Evolutionary conservation across 805 yeast genomes (phyloP).

Genomic region (Yamadazyma takamatsuzukensis): DNA sequence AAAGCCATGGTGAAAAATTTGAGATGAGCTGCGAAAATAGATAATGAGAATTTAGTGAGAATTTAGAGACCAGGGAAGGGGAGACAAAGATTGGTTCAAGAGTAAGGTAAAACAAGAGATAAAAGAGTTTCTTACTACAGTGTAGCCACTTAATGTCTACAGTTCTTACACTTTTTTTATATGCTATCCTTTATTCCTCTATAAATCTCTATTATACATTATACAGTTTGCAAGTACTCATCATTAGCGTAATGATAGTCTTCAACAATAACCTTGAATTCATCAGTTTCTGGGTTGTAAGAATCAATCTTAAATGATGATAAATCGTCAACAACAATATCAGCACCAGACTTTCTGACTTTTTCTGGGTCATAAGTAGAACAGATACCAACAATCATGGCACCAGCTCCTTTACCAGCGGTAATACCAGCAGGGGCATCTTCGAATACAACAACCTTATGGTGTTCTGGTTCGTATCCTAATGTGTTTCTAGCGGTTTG

Average conservation of each 20-base stretch:
- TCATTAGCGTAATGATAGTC: slow-evolving; percentile 43
- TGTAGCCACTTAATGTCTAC: neutral
- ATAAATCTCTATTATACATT: slow-evolving; percentile 2
- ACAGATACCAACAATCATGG: slow-evolving; percentile 78
- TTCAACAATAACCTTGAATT: slow-evolving; percentile 37
- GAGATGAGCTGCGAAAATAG: slow-evolving; percentile 1
- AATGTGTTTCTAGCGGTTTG: slow-evolving; percentile 50
- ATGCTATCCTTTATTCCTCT: slow-evolving; percentile 1
- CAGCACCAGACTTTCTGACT: slow-evolving; percentile 75
- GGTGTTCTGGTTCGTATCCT: slow-evolving; percentile 32
- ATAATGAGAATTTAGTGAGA: too few relatives aligned
- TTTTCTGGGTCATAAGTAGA: slow-evolving; percentile 70
- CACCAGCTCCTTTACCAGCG: slow-evolving; percentile 83
- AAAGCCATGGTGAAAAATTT: slow-evolving; percentile 10
- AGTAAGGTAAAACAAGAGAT: too few relatives aligned
- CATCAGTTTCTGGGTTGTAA: slow-evolving; percentile 44
- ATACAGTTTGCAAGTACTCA: slow-evolving; percentile 27
- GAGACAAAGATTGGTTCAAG: too few relatives aligned
- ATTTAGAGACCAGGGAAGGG: too few relatives aligned
- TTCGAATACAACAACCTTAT: slow-evolving; percentile 67
- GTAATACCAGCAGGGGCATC: slow-evolving; percentile 87
- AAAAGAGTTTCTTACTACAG: too few relatives aligned
- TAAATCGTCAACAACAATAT: slow-evolving; percentile 74
- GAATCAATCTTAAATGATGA: slow-evolving; percentile 55
- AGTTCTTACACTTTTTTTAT: neutral